Evolutionary conservation across 129 eudicot species (phyloP), one percentile per base, ranked within the genome.

Genomic region (Daucus carota): DNA sequence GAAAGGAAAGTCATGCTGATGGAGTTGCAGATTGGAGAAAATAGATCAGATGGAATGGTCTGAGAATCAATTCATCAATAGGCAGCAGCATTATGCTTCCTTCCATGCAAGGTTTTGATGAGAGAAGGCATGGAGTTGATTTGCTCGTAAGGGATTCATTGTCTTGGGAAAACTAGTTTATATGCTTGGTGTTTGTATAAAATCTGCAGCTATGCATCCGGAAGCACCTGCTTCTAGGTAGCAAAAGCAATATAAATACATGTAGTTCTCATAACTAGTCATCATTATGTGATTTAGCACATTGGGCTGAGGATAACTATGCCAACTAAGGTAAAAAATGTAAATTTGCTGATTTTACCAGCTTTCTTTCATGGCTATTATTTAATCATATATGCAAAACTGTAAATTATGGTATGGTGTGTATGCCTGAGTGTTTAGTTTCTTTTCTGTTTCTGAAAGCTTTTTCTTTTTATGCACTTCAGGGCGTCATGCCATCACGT

Each of bases 1-100:
- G 85, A 84, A 67, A 70, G 98, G 98, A 38, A 93, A 89, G 81
- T 87, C 98, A 73, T 83, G 93, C 65, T 73, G 93, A 76, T 93
- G 98, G 98, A 81, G 90, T 73, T 72, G 22, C 26, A 83, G 76
- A 48, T 71, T 81, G 68, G 78, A 7, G n/a, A 72, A 75, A 59
- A 68, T 43, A 41, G 86, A 80, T 76, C 80, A 78, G 77, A 41
- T 79, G 76, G 97, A 87, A 26, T 81, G 82, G 88, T 88, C 96
- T 70, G 91, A 84, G 78, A 93, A 93, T 81, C 83, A 63, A 67
- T 93, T 93, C 98, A 92, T 65, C 96, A 86, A 28, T 87, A 87
- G 79, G 93, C 97, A 50, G 98, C 98, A 6, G 98, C 90, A 8
- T 93, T 93, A 93, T 93, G 96, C 98, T 93, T 79, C 98, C 98